Percentiles rank a stretch among this genome's conserved stretches.
Evolutionary conservation across 495 filamentous ascomycete genomes (phyloP).

Genomic region (Tetracladium marchalianum): DNA sequence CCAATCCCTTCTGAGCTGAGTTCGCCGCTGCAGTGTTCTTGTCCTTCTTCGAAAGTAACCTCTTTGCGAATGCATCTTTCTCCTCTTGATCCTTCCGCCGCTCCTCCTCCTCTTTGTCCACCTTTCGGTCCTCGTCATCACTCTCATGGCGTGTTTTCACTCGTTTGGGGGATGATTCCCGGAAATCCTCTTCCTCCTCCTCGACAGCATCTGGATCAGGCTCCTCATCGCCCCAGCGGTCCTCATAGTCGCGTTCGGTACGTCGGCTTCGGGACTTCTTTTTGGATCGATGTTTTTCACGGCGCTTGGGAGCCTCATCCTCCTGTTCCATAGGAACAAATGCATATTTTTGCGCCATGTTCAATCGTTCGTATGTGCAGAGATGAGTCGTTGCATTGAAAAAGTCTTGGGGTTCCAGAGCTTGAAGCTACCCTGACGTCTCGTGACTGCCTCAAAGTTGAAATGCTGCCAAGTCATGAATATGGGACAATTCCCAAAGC

Average conservation of each 20-base stretch:
- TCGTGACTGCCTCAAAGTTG: too few relatives aligned
- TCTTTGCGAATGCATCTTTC: conserved; percentile 63
- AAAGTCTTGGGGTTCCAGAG: too few relatives aligned
- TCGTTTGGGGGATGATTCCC: conserved; percentile 45
- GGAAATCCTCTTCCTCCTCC: conserved; percentile 42
- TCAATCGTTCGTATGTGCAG: background rate
- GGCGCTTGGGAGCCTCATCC: conserved; percentile 33
- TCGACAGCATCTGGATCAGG: conserved; percentile 25
- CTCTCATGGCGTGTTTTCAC: conserved; percentile 38
- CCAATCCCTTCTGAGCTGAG: conserved; percentile 42
- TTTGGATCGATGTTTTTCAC: conserved; percentile 33
- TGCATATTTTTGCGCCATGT: conserved; percentile 54
- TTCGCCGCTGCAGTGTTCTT: conserved; percentile 52
- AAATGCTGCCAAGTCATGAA: too few relatives aligned
- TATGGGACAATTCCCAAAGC: too few relatives aligned
- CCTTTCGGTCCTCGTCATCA: conserved; percentile 44
- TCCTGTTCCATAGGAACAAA: conserved; percentile 80
- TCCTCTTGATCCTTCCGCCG: conserved; percentile 57
- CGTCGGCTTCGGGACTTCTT: conserved; percentile 25
- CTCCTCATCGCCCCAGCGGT: conserved; percentile 76
- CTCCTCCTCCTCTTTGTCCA: conserved; percentile 43
- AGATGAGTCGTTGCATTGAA: background rate
- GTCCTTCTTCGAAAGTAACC: conserved; percentile 60
- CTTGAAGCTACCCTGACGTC: background rate
- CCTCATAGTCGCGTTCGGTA: conserved; percentile 48